phyloP scores from a whole-genome alignment of 441 rosid species.

The Adansonia rubrostipa region DNA sequence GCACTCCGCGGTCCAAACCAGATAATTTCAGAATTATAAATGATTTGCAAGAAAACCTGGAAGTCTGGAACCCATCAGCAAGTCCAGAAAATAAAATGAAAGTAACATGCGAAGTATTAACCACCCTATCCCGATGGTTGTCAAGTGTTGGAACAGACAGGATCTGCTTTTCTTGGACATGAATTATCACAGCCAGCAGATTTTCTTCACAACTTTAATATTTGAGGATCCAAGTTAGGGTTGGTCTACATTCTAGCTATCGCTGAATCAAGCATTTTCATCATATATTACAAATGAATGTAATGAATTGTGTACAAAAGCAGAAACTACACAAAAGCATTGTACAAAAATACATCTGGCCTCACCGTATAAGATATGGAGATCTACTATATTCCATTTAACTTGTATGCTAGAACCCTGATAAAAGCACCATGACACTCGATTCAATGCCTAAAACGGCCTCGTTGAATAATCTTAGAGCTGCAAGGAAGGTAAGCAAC shows the following conservation, averaged over 20 bases:
- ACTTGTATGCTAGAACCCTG: slow-evolving; percentile 17
- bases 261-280: slow-evolving; percentile 21
- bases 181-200: background rate
- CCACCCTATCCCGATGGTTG: background rate
- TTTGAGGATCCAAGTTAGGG: background rate
- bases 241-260: background rate
- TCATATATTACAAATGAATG: slow-evolving; percentile 26
- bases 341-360: slow-evolving; percentile 20
- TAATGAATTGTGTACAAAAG: slow-evolving; percentile 23
- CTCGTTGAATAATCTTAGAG: background rate
- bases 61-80: background rate
- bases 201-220: background rate
- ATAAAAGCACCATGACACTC: background rate
- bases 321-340: slow-evolving; percentile 21
- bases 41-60: background rate
- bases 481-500: background rate
- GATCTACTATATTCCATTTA: slow-evolving; percentile 15
- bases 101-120: background rate
- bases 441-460: background rate
- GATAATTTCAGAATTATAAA: background rate
- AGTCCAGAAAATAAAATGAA: background rate
- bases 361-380: slow-evolving; percentile 7
- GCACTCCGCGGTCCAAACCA: background rate
- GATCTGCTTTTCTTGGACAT: background rate
- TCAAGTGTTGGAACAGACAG: background rate